Evolutionary conservation across 163 green algal genomes (phyloP).

Genomic region (Scenedesmus sp.): DNA sequence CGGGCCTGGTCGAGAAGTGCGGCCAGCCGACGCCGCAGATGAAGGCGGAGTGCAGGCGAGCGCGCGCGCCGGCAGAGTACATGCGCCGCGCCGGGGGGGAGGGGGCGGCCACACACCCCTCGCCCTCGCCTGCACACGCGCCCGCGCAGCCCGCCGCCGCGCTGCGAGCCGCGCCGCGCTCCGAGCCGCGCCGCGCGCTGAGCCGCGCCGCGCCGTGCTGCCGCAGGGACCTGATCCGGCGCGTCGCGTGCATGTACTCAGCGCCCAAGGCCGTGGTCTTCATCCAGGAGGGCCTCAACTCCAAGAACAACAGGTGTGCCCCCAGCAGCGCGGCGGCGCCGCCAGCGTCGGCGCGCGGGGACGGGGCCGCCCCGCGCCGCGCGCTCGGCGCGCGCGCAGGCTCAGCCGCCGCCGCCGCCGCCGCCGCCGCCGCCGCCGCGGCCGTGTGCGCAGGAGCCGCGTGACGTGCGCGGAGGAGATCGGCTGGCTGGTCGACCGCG

Average conservation of each 20-base stretch:
- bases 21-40: slow-evolving; percentile 86
- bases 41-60: slow-evolving; percentile 60
- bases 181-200: too few relatives aligned
- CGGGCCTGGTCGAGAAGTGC: slow-evolving; percentile 88
- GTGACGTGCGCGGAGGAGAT: slow-evolving; percentile 90
- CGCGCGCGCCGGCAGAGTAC: too few relatives aligned
- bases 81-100: too few relatives aligned
- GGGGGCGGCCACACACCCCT: too few relatives aligned
- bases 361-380: too few relatives aligned
- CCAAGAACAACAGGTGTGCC: slow-evolving; percentile 47
- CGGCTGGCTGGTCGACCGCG: slow-evolving; percentile 66
- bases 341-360: too few relatives aligned
- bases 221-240: slow-evolving; percentile 81
- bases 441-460: slow-evolving; percentile 90
- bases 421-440: too few relatives aligned
- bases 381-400: too few relatives aligned
- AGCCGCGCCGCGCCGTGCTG: slow-evolving; percentile 63
- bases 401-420: too few relatives aligned
- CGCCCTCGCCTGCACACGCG: too few relatives aligned
- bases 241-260: slow-evolving; percentile 57
- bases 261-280: slow-evolving; percentile 69
- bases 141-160: too few relatives aligned
- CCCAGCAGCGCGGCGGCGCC: background rate
- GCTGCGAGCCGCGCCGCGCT: too few relatives aligned
- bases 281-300: slow-evolving; percentile 57